Conservation (phyloP, 2,329 filamentous ascomycete species). For the Cadophora sp. region DNA sequence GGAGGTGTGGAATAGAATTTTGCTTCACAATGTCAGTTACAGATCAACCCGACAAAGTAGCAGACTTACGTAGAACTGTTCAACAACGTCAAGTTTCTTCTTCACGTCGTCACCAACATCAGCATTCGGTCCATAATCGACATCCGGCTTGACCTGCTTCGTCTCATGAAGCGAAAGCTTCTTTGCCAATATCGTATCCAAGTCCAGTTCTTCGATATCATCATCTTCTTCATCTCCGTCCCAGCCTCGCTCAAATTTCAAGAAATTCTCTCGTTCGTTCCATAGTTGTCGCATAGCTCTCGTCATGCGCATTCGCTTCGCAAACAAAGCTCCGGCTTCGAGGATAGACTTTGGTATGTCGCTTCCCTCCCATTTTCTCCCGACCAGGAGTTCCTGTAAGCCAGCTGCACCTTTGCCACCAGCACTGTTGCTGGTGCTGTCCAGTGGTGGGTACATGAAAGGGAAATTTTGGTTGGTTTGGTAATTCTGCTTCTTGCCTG, state of each 20-base stretch:
- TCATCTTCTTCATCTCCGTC: slow-evolving; percentile 53
- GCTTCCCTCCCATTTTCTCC: slow-evolving; percentile 89
- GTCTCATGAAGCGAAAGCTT: slow-evolving; percentile 50
- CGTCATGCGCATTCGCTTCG: slow-evolving; percentile 87
- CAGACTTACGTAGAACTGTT: slow-evolving; percentile 81
- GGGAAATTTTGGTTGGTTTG: slow-evolving; percentile 99
- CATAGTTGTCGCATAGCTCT: slow-evolving; percentile 91
- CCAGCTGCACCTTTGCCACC: slow-evolving; percentile 88
- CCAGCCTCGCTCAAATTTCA: slow-evolving; percentile 94
- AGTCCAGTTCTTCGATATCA: slow-evolving; percentile 50
- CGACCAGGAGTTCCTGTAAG: slow-evolving; percentile 79
- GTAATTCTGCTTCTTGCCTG: slow-evolving; percentile 98
- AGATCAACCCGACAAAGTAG: slow-evolving; percentile 11
- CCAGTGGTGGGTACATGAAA: slow-evolving; percentile 93
- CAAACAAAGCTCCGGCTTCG: slow-evolving; percentile 92
- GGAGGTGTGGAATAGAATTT: slow-evolving; percentile 81
- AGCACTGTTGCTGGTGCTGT: slow-evolving; percentile 85
- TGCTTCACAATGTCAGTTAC: slow-evolving; percentile 57
- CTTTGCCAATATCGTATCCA: slow-evolving; percentile 52
- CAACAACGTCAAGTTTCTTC: slow-evolving; percentile 74
- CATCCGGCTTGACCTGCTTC: slow-evolving; percentile 49
- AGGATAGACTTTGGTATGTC: slow-evolving; percentile 94
- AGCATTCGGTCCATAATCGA: slow-evolving; percentile 59
- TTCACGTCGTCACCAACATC: slow-evolving; percentile 61
- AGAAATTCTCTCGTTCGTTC: slow-evolving; percentile 90